Base-by-base conservation (phyloP, 176 grass and related monocot species). In the Cocos nucifera region DNA sequence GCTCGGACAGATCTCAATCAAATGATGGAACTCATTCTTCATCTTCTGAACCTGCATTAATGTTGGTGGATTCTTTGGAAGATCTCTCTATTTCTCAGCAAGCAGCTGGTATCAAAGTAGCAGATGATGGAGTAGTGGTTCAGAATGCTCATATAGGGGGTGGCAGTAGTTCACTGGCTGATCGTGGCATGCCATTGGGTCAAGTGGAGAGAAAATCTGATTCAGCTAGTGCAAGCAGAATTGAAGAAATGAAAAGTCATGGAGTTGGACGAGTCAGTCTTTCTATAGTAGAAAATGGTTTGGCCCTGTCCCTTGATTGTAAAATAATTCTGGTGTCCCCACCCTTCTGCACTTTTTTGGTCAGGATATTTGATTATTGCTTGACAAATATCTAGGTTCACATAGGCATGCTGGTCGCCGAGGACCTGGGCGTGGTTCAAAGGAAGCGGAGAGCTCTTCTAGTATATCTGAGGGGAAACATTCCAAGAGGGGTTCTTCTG, bases 181-280 rank as follows among this genome's bases (percentile, higher is more conserved):
- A 32, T 49, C 69, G 70, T 35, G 71, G 28, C 17, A 64, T 70
- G 16, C 32, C 16, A 52, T 58, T 76, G 79, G 83, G 62, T 67
- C 77, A 88, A 70, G 80, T 69, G 59, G 92, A 96, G 44, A 85
- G 80, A 81, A 97, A 88, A 75, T 52, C 79, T 66, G 84, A 91
- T 32, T 50, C 65, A 16, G 26, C 10, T 14, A 20, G 14, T 55
- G 32, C 61, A 67, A 56, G 19, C 59, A 61, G 79, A 75, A 82
- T 26, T 73, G 79, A 82, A 17, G 78, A 80, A 4, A 19, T 74
- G 65, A 88, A 83, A 62, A 56, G 49, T 74, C 80, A 84, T 85
- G 87, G 83, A 68, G 69, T 62, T 63, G 50, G 59, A 62, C 77
- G 75, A 21, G 75, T 77, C 5, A 68, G 71, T 59, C 69, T 50